Evolutionary conservation across 352 stramenopile genomes (phyloP).

Genomic region (Phytophthora lateralis): DNA sequence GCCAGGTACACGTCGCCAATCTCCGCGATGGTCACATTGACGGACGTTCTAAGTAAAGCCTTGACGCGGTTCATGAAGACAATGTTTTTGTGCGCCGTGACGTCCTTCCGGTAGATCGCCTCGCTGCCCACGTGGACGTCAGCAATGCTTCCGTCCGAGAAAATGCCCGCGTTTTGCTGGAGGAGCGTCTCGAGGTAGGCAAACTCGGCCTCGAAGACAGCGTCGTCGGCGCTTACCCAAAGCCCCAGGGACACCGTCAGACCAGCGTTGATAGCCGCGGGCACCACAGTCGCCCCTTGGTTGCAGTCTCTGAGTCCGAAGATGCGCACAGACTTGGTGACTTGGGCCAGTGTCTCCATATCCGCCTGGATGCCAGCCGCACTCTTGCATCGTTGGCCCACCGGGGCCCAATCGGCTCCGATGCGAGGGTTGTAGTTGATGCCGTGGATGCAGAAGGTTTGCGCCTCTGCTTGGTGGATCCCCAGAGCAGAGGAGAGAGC

Average conservation of each 20-base stretch:
- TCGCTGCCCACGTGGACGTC: conserved; percentile 76
- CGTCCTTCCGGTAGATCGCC: conserved; percentile 64
- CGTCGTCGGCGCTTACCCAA: conserved; percentile 53
- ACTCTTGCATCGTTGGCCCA: conserved; percentile 53
- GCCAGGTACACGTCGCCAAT: conserved; percentile 68
- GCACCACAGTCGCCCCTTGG: conserved; percentile 46
- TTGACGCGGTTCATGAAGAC: conserved; percentile 52
- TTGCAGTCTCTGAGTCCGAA: conserved; percentile 71
- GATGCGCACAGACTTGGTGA: conserved; percentile 55
- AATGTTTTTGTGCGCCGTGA: conserved; percentile 52
- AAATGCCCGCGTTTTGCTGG: conserved; percentile 19
- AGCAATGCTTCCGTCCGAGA: conserved; percentile 38
- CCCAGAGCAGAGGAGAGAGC: conserved; percentile 14
- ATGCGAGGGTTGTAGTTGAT: conserved; percentile 77
- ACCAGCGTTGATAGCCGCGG: conserved; percentile 47
- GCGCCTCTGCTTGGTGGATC: conserved; percentile 1
- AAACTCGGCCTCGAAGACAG: conserved; percentile 53
- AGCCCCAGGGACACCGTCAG: conserved; percentile 65
- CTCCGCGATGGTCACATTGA: conserved; percentile 69
- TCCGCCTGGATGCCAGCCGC: conserved; percentile 45
- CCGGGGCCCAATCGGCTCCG: conserved; percentile 53
- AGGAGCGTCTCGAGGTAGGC: conserved; percentile 42
- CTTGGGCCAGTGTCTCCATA: conserved; percentile 41
- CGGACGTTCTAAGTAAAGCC: conserved; percentile 20
- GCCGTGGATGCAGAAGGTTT: conserved; percentile 51